Conservation (phyloP, 2,329 filamentous ascomycete genomes). For the Helminthosporium solani region DNA sequence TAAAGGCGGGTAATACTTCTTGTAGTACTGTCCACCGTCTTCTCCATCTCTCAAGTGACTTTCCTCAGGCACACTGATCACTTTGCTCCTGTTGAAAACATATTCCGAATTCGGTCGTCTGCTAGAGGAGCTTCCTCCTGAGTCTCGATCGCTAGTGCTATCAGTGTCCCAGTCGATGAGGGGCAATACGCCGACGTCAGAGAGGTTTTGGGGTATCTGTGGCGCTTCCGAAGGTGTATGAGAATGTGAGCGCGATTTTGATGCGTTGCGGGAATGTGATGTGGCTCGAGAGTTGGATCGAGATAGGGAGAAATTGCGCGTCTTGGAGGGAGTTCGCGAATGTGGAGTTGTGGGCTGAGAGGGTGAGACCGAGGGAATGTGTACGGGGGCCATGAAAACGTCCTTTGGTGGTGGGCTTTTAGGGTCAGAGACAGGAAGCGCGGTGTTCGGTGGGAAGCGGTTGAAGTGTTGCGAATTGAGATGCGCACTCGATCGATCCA, state of each 20-base stretch:
- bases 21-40: slow-evolving; percentile 21
- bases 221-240: slow-evolving; percentile 1
- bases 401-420: slow-evolving; percentile 14
- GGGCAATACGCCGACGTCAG: slow-evolving; percentile 22
- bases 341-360: slow-evolving; percentile 12
- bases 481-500: slow-evolving; percentile 24
- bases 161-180: slow-evolving; percentile 27
- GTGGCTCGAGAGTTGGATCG: background rate
- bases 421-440: slow-evolving; percentile 13
- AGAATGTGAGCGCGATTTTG: slow-evolving; percentile 1
- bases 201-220: slow-evolving; percentile 18
- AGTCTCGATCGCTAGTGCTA: slow-evolving; percentile 14
- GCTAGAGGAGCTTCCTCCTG: slow-evolving; percentile 11
- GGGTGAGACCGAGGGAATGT: slow-evolving; percentile 11
- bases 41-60: slow-evolving; percentile 19
- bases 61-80: slow-evolving; percentile 29
- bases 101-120: slow-evolving; percentile 26
- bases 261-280: slow-evolving; percentile 3
- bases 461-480: slow-evolving; percentile 20
- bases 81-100: slow-evolving; percentile 28
- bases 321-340: background rate
- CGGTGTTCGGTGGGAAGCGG: slow-evolving; percentile 19
- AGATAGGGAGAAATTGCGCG: background rate
- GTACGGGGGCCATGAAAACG: slow-evolving; percentile 28
- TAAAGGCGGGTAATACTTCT: slow-evolving; percentile 26